These are phyloP conservation scores for Elsinoe necatrix DNA, from an alignment of 2,329 filamentous ascomycete genomes.

Conservation along the genomic window DNA sequence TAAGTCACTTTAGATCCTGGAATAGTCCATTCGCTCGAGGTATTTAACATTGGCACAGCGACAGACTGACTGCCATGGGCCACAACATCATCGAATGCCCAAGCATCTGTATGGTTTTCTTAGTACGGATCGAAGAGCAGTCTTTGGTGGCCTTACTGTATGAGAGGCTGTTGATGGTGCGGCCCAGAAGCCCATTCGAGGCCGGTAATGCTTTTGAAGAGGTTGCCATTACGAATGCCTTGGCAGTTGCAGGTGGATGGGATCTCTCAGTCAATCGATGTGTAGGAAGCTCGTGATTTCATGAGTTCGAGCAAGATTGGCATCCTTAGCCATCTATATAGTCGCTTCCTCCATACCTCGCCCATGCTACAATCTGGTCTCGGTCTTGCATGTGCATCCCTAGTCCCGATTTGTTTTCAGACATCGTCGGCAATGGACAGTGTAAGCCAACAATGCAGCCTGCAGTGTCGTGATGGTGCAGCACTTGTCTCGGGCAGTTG, in stretches of 20 bases:
- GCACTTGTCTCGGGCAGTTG: not conserved
- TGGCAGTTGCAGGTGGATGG: not conserved
- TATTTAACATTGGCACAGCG: not conserved
- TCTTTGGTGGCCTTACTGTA: not conserved
- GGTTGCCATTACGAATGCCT: not conserved
- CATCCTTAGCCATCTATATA: no score
- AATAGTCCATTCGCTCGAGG: not conserved
- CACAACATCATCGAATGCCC: not conserved
- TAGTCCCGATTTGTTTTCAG: not conserved
- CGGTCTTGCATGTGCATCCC: no score
- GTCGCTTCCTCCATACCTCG: no score
- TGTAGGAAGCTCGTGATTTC: no score
- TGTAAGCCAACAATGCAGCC: not conserved
- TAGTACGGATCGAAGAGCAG: not conserved
- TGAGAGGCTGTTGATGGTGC: not conserved
- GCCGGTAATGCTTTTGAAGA: not conserved
- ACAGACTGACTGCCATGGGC: not conserved
- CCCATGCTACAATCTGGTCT: no score
- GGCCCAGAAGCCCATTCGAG: not conserved
- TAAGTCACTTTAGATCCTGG: not conserved
- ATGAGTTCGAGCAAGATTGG: no score
- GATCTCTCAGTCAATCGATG: not conserved
- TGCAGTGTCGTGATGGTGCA: not conserved
- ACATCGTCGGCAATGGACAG: not conserved
- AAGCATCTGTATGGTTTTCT: not conserved